A percentile compares a stretch with the other conserved stretches of the same genome.
Conservation (phyloP, 371 early-diverging fungal species). For the Apophysomyces sp. region DNA sequence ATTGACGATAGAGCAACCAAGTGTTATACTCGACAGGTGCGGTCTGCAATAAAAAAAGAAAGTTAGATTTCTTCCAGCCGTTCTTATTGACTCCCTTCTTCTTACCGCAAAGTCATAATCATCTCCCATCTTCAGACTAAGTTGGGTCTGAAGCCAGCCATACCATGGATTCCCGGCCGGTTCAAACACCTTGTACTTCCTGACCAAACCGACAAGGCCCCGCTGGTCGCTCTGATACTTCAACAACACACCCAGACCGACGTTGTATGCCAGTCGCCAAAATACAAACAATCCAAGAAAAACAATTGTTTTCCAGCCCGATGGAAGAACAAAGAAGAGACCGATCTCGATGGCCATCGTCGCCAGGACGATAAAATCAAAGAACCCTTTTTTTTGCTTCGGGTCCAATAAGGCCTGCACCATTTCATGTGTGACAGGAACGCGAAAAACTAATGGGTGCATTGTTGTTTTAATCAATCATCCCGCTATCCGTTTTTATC, state of each 20-base stretch:
- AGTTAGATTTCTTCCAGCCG: neutral
- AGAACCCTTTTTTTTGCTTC: conserved; percentile 62
- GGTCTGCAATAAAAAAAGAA: conserved; percentile 32
- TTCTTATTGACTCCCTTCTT: too few relatives aligned
- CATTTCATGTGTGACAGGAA: conserved; percentile 80
- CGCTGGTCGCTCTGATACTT: conserved; percentile 78
- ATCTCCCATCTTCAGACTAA: conserved; percentile 82
- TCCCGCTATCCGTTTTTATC: neutral
- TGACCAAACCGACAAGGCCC: conserved; percentile 67
- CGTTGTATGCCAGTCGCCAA: conserved; percentile 89
- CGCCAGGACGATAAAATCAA: conserved; percentile 73
- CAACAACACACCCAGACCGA: conserved; percentile 82
- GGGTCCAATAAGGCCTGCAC: conserved; percentile 69
- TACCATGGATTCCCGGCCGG: conserved; percentile 49
- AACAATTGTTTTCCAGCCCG: neutral
- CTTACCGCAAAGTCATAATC: conserved; percentile 81
- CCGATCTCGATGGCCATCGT: conserved; percentile 65
- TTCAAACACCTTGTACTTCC: conserved; percentile 64
- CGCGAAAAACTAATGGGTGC: conserved; percentile 62
- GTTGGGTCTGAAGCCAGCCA: conserved; percentile 64
- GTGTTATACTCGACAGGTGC: conserved; percentile 92
- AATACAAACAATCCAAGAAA: conserved; percentile 60
- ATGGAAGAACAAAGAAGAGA: conserved; percentile 64
- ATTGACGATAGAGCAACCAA: conserved; percentile 92
- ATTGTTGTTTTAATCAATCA: too few relatives aligned